Conservation (phyloP, 768 basidiomycete genomes). For the Russula brevipes region DNA sequence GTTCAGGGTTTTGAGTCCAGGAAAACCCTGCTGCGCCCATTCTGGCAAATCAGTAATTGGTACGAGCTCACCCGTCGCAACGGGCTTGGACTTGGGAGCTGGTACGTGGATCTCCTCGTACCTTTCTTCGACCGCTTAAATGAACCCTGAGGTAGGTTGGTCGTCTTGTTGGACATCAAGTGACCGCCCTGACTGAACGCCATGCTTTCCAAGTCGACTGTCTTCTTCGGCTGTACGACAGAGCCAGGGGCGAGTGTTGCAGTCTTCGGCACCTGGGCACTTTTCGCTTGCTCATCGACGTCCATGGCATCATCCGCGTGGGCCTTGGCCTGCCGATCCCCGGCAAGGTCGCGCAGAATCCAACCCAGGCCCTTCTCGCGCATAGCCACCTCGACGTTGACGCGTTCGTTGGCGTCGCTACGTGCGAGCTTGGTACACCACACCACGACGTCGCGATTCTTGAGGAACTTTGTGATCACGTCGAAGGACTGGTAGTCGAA, state of each 20-base stretch:
- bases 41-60: conserved; percentile 66
- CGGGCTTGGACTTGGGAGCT: conserved; percentile 74
- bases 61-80: conserved; percentile 61
- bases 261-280: conserved; percentile 59
- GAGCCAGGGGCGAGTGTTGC: conserved; percentile 86
- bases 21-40: conserved; percentile 88
- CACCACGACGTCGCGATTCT: conserved; percentile 92
- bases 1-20: conserved; percentile 71
- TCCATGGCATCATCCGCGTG: conserved; percentile 64
- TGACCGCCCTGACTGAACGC: conserved; percentile 96
- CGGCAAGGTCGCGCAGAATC: conserved; percentile 85
- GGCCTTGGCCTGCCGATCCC: conserved; percentile 64
- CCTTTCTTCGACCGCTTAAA: conserved; percentile 93
- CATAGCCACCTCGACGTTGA: conserved; percentile 97
- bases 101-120: conserved; percentile 98
- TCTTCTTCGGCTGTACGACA: conserved; percentile 75
- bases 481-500: conserved; percentile 93
- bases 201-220: conserved; percentile 88
- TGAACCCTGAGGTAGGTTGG: conserved; percentile 94
- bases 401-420: conserved; percentile 78
- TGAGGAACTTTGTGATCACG: conserved; percentile 82
- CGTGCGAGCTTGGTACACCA: conserved; percentile 98
- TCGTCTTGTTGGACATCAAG: conserved; percentile 98
- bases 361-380: conserved; percentile 94
- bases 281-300: conserved; percentile 55